Conservation (phyloP, 495 filamentous ascomycete genomes). For the Aspergillus ostianus region DNA sequence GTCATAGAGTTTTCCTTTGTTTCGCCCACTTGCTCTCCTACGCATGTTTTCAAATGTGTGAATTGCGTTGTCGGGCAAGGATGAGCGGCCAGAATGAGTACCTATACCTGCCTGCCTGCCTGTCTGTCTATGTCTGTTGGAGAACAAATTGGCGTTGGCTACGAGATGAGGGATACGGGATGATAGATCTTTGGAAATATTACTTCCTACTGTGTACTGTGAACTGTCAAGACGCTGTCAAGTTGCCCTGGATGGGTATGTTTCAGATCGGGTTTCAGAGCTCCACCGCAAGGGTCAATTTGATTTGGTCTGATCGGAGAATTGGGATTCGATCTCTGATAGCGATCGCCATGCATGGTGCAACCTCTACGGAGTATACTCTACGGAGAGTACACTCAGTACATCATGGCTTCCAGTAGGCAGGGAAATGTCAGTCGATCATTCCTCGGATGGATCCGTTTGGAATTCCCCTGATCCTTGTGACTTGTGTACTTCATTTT, state of each 20-base stretch:
- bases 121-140: background rate
- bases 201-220: background rate
- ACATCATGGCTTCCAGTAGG: background rate
- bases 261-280: conserved; percentile 16
- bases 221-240: background rate
- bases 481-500: conserved; percentile 9
- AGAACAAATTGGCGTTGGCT: background rate
- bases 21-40: background rate
- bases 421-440: background rate
- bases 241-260: background rate
- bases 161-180: background rate
- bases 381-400: too few species aligned
- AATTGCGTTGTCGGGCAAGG: background rate
- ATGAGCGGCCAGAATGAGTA: background rate
- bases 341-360: conserved; percentile 11
- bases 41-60: background rate
- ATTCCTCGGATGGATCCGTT: background rate
- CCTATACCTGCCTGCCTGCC: too few species aligned
- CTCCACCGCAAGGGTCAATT: background rate
- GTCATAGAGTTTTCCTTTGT: conserved; percentile 17
- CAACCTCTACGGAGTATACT: background rate
- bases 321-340: conserved; percentile 3
- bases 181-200: background rate
- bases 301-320: background rate
- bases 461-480: background rate